A percentile compares a stretch with the other conserved stretches of the same genome.
These are phyloP conservation scores for Colletotrichum somersetense DNA, from an alignment of 2,329 filamentous ascomycete species.

Conservation along the genomic window DNA sequence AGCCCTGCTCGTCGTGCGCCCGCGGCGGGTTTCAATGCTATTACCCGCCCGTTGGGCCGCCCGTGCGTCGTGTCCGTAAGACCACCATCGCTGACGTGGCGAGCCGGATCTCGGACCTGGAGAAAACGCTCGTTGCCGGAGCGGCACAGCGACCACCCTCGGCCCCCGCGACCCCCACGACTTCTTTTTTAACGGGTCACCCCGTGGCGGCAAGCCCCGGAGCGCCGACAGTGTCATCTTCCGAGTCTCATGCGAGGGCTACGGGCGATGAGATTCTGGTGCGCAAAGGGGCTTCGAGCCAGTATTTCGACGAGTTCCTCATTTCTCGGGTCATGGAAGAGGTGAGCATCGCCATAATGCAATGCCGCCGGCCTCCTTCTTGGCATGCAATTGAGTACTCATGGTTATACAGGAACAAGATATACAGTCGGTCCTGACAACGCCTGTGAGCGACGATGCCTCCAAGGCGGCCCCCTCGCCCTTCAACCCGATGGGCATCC, in stretches of 20 bases:
- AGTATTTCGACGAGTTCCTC: constrained; percentile 55
- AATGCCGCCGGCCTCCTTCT: neutral
- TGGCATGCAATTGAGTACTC: neutral
- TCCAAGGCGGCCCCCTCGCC: constrained; percentile 41
- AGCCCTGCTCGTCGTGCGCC: constrained; percentile 47
- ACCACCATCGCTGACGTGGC: constrained; percentile 51
- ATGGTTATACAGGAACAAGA: constrained; percentile 40
- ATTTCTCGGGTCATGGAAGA: constrained; percentile 53
- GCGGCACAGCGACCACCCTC: neutral
- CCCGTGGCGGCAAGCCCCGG: neutral
- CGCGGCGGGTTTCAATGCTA: constrained; percentile 47
- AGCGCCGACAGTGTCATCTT: neutral
- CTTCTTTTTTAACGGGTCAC: neutral
- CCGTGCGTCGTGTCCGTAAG: constrained; percentile 45
- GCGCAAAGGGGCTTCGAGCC: constrained; percentile 49
- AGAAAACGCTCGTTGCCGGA: constrained; percentile 46
- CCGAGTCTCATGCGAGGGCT: constrained; percentile 3
- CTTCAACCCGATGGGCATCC: constrained; percentile 51
- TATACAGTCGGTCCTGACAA: constrained; percentile 43
- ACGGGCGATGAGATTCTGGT: constrained; percentile 47
- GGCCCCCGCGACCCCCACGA: neutral
- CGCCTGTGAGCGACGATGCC: constrained; percentile 24
- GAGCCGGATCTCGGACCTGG: constrained; percentile 52
- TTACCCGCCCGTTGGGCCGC: constrained; percentile 48
- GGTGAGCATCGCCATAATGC: constrained; percentile 34